phyloP scores from a whole-genome alignment of 176 grass and related monocot species.

The Cocos nucifera region DNA sequence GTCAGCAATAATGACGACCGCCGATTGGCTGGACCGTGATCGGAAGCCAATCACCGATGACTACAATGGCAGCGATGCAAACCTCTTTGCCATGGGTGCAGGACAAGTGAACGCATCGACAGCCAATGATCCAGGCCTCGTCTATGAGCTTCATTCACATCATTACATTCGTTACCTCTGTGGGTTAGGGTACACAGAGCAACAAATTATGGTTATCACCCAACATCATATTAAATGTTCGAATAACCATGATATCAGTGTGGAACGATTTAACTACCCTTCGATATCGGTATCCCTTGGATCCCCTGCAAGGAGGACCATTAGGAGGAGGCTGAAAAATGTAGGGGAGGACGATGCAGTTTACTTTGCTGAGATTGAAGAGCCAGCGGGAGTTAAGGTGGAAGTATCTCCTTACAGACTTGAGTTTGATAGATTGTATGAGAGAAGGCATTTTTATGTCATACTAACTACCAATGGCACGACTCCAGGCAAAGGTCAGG shows the following conservation, averaged over 20 bases:
- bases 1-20: neutral
- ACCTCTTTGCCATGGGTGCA: no score
- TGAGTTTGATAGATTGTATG: neutral
- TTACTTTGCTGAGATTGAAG: conserved; percentile 6
- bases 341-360: neutral
- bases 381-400: neutral
- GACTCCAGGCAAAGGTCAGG: neutral
- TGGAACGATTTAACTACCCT: neutral
- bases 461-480: neutral
- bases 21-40: neutral
- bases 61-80: no score
- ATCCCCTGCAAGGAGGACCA: neutral
- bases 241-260: neutral
- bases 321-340: conserved; percentile 2
- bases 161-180: neutral
- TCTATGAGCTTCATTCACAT: neutral
- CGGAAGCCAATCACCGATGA: no score
- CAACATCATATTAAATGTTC: conserved; percentile 1
- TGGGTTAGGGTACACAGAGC: conserved; percentile 5
- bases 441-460: conserved; percentile 1
- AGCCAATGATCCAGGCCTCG: neutral
- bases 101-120: neutral
- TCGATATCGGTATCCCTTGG: neutral
- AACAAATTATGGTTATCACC: neutral
- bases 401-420: conserved; percentile 3